phyloP scores from a whole-genome alignment of 1,284 basidiomycete species.

The Trametes sp. region DNA sequence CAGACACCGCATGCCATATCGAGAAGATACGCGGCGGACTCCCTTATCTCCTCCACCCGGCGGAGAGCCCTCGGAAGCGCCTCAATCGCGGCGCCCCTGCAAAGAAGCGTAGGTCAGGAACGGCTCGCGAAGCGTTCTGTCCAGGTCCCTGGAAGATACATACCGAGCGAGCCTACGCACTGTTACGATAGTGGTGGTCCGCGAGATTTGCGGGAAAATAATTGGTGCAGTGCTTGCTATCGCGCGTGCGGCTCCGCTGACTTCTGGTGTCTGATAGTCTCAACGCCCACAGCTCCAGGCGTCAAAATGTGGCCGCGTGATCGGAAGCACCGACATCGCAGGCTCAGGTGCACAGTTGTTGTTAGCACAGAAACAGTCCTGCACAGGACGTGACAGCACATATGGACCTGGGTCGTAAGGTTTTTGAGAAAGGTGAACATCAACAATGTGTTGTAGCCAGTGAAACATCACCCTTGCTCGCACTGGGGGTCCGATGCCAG shows the following conservation, averaged over 20 bases:
- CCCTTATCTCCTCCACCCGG: slow-evolving; percentile 8
- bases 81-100: not conserved
- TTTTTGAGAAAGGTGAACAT: no score
- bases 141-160: not conserved
- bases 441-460: no score
- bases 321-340: no score
- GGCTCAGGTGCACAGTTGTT: no score
- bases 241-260: not conserved
- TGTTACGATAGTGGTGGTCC: slow-evolving; percentile 3
- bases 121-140: not conserved
- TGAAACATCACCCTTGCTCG: no score
- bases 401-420: no score
- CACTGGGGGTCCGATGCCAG: no score
- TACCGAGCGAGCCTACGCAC: not conserved
- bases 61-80: slow-evolving; percentile 4
- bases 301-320: no score
- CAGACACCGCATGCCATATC: not conserved
- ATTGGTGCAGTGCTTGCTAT: not conserved
- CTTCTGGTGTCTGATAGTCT: not conserved
- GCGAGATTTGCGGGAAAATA: slow-evolving; percentile 1
- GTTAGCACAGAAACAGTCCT: no score
- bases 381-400: no score
- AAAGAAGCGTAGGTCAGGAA: slow-evolving; percentile 5
- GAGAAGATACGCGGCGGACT: not conserved
- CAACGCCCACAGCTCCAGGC: no score